These are phyloP conservation scores for Acanthamoeba triangularis DNA, from an alignment of 208 protist genomes.

Conservation along the genomic window DNA sequence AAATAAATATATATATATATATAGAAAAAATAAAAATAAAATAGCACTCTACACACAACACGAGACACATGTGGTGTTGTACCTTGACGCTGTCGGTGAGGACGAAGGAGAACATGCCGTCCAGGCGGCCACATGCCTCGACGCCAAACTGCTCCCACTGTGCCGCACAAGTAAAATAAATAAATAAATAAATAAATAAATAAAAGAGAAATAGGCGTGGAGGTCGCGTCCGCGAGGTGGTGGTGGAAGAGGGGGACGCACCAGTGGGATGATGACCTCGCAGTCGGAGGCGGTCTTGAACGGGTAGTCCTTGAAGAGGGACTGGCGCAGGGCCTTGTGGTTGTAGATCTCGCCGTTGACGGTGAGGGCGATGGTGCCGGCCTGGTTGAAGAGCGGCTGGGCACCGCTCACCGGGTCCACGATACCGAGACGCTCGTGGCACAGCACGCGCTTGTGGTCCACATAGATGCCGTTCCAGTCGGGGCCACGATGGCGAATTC, in stretches of 20 bases:
- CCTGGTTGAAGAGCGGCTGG: constrained; percentile 87
- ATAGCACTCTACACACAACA: too few species aligned
- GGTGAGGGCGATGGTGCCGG: constrained; percentile 86
- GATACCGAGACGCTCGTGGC: constrained; percentile 92
- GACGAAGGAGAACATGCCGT: constrained; percentile 93
- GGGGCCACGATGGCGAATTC: constrained; percentile 90
- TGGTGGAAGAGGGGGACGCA: background rate
- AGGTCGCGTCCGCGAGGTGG: too few species aligned
- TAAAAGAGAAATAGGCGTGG: too few species aligned
- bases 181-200: too few species aligned
- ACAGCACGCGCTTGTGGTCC: constrained; percentile 80
- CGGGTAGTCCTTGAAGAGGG: constrained; percentile 79
- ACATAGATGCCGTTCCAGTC: constrained; percentile 91
- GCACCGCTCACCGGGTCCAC: constrained; percentile 90
- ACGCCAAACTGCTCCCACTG: constrained; percentile 88
- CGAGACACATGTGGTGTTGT: too few species aligned
- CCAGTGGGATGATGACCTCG: constrained; percentile 91
- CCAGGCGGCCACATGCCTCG: constrained; percentile 85
- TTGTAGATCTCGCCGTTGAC: constrained; percentile 97
- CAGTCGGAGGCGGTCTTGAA: constrained; percentile 94
- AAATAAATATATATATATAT: too few species aligned
- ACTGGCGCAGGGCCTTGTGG: constrained; percentile 88
- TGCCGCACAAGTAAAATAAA: background rate
- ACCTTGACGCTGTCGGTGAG: constrained; percentile 85
- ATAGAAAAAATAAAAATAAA: too few species aligned